phyloP scores from a whole-genome alignment of 2,329 filamentous ascomycete genomes.

The Penicillium janthinellum region DNA sequence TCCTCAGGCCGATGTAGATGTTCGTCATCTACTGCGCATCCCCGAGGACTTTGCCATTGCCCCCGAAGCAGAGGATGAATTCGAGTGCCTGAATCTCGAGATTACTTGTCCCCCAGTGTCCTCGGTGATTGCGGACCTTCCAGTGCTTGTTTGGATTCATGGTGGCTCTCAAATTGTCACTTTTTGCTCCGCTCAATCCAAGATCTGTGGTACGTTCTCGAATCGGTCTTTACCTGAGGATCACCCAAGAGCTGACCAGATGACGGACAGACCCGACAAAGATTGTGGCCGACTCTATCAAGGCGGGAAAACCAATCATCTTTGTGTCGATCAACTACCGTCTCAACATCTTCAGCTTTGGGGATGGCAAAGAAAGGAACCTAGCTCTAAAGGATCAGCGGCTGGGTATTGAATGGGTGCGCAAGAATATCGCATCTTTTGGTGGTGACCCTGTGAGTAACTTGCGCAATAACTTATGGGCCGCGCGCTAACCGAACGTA shows the following conservation, averaged over 20 bases:
- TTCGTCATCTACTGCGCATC: slow-evolving; percentile 48
- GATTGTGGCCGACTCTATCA: slow-evolving; percentile 42
- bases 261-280: slow-evolving; percentile 34
- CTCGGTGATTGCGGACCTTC: slow-evolving; percentile 21
- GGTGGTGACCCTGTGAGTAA: slow-evolving; percentile 42
- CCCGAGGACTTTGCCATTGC: slow-evolving; percentile 37
- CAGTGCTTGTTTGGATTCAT: slow-evolving; percentile 52
- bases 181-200: slow-evolving; percentile 46
- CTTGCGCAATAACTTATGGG: background rate
- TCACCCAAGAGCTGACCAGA: background rate
- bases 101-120: slow-evolving; percentile 34
- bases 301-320: slow-evolving; percentile 40
- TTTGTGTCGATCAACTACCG: slow-evolving; percentile 50
- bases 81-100: slow-evolving; percentile 49
- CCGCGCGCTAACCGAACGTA: slow-evolving; percentile 16
- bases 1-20: slow-evolving; percentile 46
- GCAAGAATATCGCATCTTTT: slow-evolving; percentile 43
- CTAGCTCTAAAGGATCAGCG: slow-evolving; percentile 43
- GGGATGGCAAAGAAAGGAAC: slow-evolving; percentile 44
- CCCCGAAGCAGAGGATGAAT: slow-evolving; percentile 45
- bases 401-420: slow-evolving; percentile 43
- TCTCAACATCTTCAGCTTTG: slow-evolving; percentile 51
- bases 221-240: background rate
- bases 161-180: slow-evolving; percentile 51
- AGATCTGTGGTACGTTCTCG: slow-evolving; percentile 43